Percentiles rank a stretch among this genome's conserved stretches.
These are phyloP conservation scores for Aspergillus flavus DNA, from an alignment of 2,329 filamentous ascomycete genomes.

Conservation along the genomic window DNA sequence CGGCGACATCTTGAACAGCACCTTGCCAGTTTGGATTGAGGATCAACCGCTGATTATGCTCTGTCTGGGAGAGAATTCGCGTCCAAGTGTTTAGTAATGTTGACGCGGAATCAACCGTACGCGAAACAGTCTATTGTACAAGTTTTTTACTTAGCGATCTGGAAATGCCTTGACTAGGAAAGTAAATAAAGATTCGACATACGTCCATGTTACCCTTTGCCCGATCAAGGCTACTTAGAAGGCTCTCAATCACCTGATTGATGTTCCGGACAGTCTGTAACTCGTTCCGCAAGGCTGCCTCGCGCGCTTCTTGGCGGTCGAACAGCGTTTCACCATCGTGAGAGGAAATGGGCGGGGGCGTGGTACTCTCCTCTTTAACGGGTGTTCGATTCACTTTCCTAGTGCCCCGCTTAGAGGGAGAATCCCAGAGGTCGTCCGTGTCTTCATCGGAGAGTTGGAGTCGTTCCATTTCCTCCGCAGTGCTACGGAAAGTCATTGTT, in stretches of 20 bases:
- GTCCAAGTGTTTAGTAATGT: constrained; percentile 94
- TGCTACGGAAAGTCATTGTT: constrained; percentile 37
- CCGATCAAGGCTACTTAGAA: constrained; percentile 48
- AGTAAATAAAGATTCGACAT: constrained; percentile 17
- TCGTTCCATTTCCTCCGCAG: constrained; percentile 54
- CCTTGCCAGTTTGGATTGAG: constrained; percentile 89
- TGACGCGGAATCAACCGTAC: constrained; percentile 84
- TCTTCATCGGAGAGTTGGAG: constrained; percentile 58
- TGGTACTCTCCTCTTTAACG: constrained; percentile 42
- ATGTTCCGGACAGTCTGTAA: constrained; percentile 81
- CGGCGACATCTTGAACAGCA: constrained; percentile 80
- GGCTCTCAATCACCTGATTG: constrained; percentile 78
- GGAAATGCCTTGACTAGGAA: neutral
- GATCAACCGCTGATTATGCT: constrained; percentile 93
- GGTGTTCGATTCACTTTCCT: constrained; percentile 35
- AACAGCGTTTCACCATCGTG: constrained; percentile 57
- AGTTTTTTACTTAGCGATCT: constrained; percentile 1
- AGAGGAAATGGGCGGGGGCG: constrained; percentile 36
- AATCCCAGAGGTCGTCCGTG: constrained; percentile 61
- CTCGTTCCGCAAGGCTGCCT: constrained; percentile 75
- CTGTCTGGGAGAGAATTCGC: constrained; percentile 91
- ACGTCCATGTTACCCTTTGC: constrained; percentile 56
- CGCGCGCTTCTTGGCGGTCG: constrained; percentile 68
- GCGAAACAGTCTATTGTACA: constrained; percentile 70
- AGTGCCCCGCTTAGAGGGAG: constrained; percentile 49